phyloP scores from a whole-genome alignment of 345 rosid species.

The Citrus inodora region DNA sequence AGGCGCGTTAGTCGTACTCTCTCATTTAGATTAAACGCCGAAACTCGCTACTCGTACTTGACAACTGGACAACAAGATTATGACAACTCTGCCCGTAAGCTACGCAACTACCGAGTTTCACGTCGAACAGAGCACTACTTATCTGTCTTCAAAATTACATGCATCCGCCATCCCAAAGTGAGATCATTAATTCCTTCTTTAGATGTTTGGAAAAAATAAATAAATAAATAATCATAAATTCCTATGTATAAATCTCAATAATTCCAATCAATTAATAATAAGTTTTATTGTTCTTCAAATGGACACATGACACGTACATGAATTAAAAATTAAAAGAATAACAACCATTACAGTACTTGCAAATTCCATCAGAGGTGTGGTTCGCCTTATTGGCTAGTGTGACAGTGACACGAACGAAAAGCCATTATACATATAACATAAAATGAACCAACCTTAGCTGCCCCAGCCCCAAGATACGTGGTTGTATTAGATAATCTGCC shows the following conservation, averaged over 20 bases:
- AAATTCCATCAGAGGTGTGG: not conserved
- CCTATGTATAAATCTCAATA: no score
- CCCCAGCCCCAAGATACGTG: no score
- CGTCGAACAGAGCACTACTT: not conserved
- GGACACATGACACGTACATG: not conserved
- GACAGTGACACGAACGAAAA: not conserved
- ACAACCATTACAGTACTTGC: not conserved
- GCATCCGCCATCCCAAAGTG: no score
- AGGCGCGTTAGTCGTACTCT: not conserved
- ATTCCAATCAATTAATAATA: no score
- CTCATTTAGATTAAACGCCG: not conserved
- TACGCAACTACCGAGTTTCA: conserved; percentile 7
- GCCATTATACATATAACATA: no score
- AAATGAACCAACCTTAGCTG: no score
- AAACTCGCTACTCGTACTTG: not conserved
- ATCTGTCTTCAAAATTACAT: no score
- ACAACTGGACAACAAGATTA: not conserved
- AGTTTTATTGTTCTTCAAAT: no score
- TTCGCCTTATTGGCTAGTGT: conserved; percentile 4
- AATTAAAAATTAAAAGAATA: not conserved
- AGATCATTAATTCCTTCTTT: no score
- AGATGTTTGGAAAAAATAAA: no score
- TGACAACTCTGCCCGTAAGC: not conserved
- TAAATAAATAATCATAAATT: no score
- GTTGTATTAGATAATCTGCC: no score